Conservation (phyloP, 1,139 yeast genomes). For the Geotrichum aggregatum region DNA sequence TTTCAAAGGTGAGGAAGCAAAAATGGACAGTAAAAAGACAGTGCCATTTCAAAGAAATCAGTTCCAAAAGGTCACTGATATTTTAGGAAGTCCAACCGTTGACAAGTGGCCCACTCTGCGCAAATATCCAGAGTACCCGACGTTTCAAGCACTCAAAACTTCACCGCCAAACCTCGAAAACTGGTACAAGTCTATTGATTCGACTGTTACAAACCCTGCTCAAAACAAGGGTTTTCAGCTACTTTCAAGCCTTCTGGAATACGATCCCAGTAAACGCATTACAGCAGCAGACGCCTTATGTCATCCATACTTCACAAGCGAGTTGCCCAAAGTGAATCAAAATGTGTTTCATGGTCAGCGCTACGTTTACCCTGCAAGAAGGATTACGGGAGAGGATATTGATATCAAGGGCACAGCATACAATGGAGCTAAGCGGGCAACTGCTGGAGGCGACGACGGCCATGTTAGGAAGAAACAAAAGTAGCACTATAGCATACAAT, state of each 20-base stretch:
- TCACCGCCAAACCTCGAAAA: slow-evolving; percentile 66
- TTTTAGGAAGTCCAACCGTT: slow-evolving; percentile 77
- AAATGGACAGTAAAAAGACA: slow-evolving; percentile 68
- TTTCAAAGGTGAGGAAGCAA: slow-evolving; percentile 98
- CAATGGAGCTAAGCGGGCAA: slow-evolving; percentile 1
- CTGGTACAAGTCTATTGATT: slow-evolving; percentile 69
- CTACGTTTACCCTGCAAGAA: slow-evolving; percentile 39
- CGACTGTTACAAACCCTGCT: slow-evolving; percentile 24
- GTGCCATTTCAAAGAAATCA: slow-evolving; percentile 94
- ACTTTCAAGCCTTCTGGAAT: slow-evolving; percentile 60
- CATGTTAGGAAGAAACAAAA: slow-evolving; percentile 3
- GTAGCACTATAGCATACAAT: neutral
- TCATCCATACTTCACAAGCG: slow-evolving; percentile 66
- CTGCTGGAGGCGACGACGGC: slow-evolving; percentile 6
- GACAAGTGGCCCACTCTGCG: slow-evolving; percentile 73
- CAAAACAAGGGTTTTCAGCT: slow-evolving; percentile 33
- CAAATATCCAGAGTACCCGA: slow-evolving; percentile 78
- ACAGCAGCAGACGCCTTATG: slow-evolving; percentile 71
- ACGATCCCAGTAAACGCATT: slow-evolving; percentile 77
- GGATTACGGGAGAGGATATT: slow-evolving; percentile 41
- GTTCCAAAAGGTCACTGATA: slow-evolving; percentile 81
- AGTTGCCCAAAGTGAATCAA: slow-evolving; percentile 57
- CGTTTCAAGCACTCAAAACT: slow-evolving; percentile 59
- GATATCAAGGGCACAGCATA: slow-evolving; percentile 35
- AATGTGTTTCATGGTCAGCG: slow-evolving; percentile 44